Evolutionary conservation across 2,329 filamentous ascomycete genomes (phyloP).

Genomic region (Diaporthe ilicicola): DNA sequence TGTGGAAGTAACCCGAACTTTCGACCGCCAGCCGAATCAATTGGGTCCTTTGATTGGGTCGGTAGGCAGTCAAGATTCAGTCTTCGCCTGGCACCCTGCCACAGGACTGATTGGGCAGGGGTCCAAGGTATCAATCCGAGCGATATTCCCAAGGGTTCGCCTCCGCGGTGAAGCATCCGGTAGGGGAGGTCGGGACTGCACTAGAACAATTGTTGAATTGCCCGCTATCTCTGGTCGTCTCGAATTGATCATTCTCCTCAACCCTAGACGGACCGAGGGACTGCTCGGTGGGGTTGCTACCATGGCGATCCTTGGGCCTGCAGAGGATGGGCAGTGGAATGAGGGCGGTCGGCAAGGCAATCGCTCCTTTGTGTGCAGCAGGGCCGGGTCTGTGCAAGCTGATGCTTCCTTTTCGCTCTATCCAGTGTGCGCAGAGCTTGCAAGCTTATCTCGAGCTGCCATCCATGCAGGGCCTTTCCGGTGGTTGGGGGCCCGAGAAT

Average conservation of each 20-base stretch:
- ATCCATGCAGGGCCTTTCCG: conserved; percentile 8
- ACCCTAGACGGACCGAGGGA: not conserved
- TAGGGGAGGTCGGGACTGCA: not conserved
- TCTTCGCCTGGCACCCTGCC: not conserved
- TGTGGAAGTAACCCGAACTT: conserved; percentile 13
- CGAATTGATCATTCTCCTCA: conserved; percentile 8
- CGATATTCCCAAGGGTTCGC: conserved; percentile 4
- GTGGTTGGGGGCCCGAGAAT: conserved; percentile 8
- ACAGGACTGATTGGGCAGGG: not conserved
- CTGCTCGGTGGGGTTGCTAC: not conserved
- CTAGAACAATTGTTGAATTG: conserved; percentile 6
- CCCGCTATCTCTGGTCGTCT: conserved; percentile 11
- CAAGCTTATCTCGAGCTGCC: conserved; percentile 27
- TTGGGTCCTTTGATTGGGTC: conserved; percentile 19
- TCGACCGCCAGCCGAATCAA: conserved; percentile 9
- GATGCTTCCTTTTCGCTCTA: not conserved
- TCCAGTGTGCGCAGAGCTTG: not conserved
- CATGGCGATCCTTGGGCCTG: conserved; percentile 2
- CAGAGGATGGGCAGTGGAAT: conserved; percentile 19
- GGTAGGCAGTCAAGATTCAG: not conserved
- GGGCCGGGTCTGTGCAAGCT: too few species aligned
- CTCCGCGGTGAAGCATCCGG: not conserved
- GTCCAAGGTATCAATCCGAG: conserved; percentile 1
- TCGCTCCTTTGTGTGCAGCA: too few species aligned
- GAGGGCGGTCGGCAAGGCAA: conserved; percentile 13